phyloP scores from a whole-genome alignment of 169 alveolate species.

The Besnoitia besnoiti region DNA sequence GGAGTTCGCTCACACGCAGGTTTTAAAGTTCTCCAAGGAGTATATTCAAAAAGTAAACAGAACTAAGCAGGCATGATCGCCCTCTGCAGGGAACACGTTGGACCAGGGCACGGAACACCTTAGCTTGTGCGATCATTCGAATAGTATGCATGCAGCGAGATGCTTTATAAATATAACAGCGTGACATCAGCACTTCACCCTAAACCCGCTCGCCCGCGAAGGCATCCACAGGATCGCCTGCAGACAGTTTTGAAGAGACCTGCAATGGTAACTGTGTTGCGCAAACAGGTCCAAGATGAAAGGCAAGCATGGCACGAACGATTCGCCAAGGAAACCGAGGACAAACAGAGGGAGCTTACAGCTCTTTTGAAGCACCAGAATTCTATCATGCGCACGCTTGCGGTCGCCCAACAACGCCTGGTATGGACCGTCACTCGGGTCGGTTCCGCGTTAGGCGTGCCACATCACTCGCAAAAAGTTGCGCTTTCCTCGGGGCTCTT shows the following conservation, averaged over 20 bases:
- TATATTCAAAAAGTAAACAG: background rate
- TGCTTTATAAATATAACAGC: too few species aligned
- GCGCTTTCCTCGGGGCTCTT: too few species aligned
- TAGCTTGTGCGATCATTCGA: too few species aligned
- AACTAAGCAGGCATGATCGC: background rate
- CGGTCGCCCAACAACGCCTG: constrained; percentile 30
- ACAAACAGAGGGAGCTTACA: constrained; percentile 7
- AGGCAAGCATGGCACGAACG: constrained; percentile 33
- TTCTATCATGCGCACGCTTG: background rate
- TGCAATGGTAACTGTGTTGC: too few species aligned
- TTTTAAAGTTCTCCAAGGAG: background rate
- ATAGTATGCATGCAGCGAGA: too few species aligned
- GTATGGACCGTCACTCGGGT: background rate
- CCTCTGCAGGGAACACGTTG: background rate
- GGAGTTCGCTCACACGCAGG: background rate
- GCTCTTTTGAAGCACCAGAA: background rate
- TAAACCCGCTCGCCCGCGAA: too few species aligned
- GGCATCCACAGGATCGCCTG: too few species aligned
- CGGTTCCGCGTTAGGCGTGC: background rate
- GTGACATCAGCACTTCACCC: too few species aligned
- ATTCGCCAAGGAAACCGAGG: background rate
- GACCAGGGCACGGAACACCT: too few species aligned
- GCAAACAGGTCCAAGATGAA: background rate
- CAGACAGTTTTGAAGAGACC: too few species aligned
- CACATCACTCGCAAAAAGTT: too few species aligned